phyloP scores from a whole-genome alignment of 257 asterid species.

The Nemophila menziesii region DNA sequence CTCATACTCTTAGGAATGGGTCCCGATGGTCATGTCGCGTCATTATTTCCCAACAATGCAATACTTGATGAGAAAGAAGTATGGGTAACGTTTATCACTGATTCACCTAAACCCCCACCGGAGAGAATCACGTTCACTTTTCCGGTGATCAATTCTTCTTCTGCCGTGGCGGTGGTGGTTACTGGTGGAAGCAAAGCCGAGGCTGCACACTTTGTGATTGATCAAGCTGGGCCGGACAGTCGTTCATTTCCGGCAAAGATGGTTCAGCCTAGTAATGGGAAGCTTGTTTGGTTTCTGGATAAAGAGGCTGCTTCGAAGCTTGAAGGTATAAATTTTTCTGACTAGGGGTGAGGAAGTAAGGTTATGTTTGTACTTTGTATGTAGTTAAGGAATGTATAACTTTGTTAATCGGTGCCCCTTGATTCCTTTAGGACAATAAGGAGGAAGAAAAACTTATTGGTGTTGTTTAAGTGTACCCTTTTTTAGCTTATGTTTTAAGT shows the following conservation, averaged over 20 bases:
- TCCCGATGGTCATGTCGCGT: slow-evolving; percentile 53
- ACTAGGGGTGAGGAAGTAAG: slow-evolving; percentile 21
- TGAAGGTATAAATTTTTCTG: slow-evolving; percentile 33
- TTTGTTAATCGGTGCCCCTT: background rate
- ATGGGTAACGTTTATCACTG: slow-evolving; percentile 55
- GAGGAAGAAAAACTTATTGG: background rate
- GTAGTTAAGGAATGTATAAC: slow-evolving; percentile 18
- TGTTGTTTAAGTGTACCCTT: background rate
- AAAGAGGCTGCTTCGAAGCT: slow-evolving; percentile 64
- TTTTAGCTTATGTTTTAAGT: background rate
- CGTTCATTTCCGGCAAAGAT: slow-evolving; percentile 49
- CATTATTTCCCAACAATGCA: slow-evolving; percentile 42
- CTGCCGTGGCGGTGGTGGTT: slow-evolving; percentile 44
- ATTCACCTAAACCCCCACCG: slow-evolving; percentile 61
- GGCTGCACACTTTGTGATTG: slow-evolving; percentile 38
- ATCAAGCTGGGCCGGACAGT: slow-evolving; percentile 26
- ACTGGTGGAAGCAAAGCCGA: slow-evolving; percentile 44
- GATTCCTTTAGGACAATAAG: background rate
- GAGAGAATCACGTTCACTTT: slow-evolving; percentile 58
- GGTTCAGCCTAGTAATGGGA: slow-evolving; percentile 60
- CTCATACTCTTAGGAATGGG: slow-evolving; percentile 65
- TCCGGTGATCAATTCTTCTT: slow-evolving; percentile 57
- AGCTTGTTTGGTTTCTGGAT: slow-evolving; percentile 82
- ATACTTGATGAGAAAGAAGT: slow-evolving; percentile 31
- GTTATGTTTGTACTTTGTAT: slow-evolving; percentile 34